These are phyloP conservation scores for Penicillium cosmopolitanum DNA, from an alignment of 495 filamentous ascomycete genomes.

Conservation along the genomic window DNA sequence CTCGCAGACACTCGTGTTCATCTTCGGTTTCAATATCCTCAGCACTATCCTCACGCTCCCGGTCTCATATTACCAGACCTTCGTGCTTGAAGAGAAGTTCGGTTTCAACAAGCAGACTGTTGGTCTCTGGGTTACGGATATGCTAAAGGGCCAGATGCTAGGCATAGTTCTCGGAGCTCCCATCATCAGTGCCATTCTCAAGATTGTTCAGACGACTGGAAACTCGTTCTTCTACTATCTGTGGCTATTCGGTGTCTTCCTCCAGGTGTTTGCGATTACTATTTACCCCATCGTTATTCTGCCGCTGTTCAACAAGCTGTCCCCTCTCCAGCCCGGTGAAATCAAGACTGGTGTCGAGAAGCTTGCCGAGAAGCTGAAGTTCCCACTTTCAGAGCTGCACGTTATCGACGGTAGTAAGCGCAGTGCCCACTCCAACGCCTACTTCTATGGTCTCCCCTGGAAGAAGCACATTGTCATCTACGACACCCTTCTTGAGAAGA, in stretches of 20 bases:
- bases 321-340: slow-evolving; percentile 81
- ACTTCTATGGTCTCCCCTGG: slow-evolving; percentile 98
- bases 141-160: slow-evolving; percentile 88
- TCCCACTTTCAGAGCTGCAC: slow-evolving; percentile 86
- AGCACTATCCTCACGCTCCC: slow-evolving; percentile 79
- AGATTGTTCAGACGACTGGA: slow-evolving; percentile 89
- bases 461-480: slow-evolving; percentile 99
- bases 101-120: slow-evolving; percentile 98
- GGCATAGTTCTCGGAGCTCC: slow-evolving; percentile 78
- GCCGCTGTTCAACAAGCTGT: slow-evolving; percentile 97
- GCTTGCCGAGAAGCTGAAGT: slow-evolving; percentile 81
- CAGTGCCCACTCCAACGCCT: slow-evolving; percentile 95
- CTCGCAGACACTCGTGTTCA: slow-evolving; percentile 88
- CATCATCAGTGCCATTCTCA: slow-evolving; percentile 85
- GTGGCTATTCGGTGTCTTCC: slow-evolving; percentile 85
- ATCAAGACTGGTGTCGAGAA: slow-evolving; percentile 88
- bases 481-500: slow-evolving; percentile 96
- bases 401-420: slow-evolving; percentile 98
- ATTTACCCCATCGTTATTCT: slow-evolving; percentile 94
- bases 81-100: slow-evolving; percentile 94
- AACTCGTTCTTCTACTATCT: slow-evolving; percentile 95
- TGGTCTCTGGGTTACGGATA: slow-evolving; percentile 85
- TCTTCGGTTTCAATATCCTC: slow-evolving; percentile 82
- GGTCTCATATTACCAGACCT: slow-evolving; percentile 85
- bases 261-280: slow-evolving; percentile 92